These are phyloP conservation scores for Stachybotrys chartarum DNA, from an alignment of 2,329 filamentous ascomycete genomes.

Conservation along the genomic window DNA sequence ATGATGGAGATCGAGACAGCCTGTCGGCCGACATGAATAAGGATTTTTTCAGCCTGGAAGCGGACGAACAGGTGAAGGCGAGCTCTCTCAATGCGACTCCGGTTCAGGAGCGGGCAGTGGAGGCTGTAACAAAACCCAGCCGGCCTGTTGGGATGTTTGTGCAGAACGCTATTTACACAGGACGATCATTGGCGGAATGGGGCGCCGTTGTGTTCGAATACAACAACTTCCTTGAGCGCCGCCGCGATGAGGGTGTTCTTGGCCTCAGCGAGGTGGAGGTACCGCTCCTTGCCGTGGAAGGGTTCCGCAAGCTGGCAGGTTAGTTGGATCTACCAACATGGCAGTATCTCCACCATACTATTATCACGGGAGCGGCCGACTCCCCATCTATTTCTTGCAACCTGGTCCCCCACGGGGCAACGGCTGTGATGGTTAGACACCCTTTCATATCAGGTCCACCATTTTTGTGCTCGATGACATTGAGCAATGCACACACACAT, in stretches of 20 bases:
- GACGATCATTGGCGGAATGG: constrained; percentile 75
- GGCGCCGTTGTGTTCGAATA: constrained; percentile 66
- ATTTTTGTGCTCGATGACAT: no score
- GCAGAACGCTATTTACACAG: constrained; percentile 53
- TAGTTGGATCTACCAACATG: constrained; percentile 7
- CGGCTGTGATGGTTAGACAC: no score
- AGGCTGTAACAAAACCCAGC: constrained; percentile 30
- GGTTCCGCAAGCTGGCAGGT: constrained; percentile 28
- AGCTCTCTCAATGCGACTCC: constrained; percentile 5
- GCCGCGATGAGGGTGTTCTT: constrained; percentile 65
- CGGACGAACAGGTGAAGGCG: not conserved
- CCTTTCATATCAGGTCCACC: no score
- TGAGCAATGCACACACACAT: no score
- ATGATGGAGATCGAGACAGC: constrained; percentile 7
- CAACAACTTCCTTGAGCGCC: constrained; percentile 73
- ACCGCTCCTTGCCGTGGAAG: constrained; percentile 32
- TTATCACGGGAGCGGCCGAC: no score
- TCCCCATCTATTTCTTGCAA: no score
- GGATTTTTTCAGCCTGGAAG: not conserved
- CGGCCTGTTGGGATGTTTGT: constrained; percentile 38
- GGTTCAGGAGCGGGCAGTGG: constrained; percentile 15
- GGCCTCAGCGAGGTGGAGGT: constrained; percentile 60
- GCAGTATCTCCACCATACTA: no score
- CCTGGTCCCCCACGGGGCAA: no score
- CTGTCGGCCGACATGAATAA: not conserved